Base-by-base conservation (phyloP, 1,284 basidiomycete genomes). In the Stygiomarasmius scandens region DNA sequence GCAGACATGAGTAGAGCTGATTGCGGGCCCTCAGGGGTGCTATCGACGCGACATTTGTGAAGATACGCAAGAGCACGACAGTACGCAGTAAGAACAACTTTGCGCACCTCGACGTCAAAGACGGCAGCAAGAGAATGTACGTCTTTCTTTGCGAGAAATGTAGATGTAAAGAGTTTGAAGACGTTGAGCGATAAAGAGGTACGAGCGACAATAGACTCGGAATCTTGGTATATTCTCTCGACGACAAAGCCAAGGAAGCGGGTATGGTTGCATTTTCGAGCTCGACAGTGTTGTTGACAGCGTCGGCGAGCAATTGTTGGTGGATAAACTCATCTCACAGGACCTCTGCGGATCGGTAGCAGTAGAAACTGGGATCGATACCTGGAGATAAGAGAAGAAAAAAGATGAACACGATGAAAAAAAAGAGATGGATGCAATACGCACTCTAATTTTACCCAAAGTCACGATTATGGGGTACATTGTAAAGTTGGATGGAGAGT, bases 261-360 rank as follows among this genome's bases (percentile, higher is more conserved):
- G 54, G 92, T 71, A 92, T 78, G 62, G 85, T 82, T 65, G 87
- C 69, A 65, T 81, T 77, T 65, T 86, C 86, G 61, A 81, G 72
- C 64, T 86, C 77, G 32, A 70, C 70, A 52, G 79, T 75, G 54
- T 72, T 76, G 66, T 84, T 80, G 67, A 81, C 72, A 58, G 79
- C 76, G 71, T 86, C 81, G 68, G 79, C 58, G 67, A 78, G 77
- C 51, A 79, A 76, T 68, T 90, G 83, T 56, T 81, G 75, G 70
- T 92, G 86, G 58, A 81, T 75, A 71, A 95, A 96, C 64, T 94
- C 91, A 67, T 95, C 93, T 70, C 90, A 82, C 61, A 95, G 83
- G 66, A 94, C 86, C 74, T 95, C 92, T 55, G 93, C 93, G 52
- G 87, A 83, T 93, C 84, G 62, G 78, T 67, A 41, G 80, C 78